A percentile compares a stretch with the other conserved stretches of the same genome.
Evolutionary conservation across 371 early-diverging fungal species (phyloP).

Genomic region (Rhizopus arrhizus): DNA sequence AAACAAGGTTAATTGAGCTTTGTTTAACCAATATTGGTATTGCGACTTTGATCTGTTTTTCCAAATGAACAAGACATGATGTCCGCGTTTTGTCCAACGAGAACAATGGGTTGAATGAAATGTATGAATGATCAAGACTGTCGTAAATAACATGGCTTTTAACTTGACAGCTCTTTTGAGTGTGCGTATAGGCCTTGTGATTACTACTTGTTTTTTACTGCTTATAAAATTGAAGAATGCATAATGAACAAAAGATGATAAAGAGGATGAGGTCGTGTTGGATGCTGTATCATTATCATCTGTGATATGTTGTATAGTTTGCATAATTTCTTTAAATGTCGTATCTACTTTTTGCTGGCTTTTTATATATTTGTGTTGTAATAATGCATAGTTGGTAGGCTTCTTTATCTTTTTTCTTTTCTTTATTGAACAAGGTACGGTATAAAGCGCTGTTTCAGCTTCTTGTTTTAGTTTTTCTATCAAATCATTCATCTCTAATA

Average conservation of each 20-base stretch:
- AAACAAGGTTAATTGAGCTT: not conserved
- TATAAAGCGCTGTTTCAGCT: constrained; percentile 11
- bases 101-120: not conserved
- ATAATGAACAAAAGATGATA: not conserved
- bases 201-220: not conserved
- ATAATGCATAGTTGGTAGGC: not conserved
- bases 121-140: not conserved
- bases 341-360: not conserved
- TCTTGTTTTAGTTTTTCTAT: constrained; percentile 26
- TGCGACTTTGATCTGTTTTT: not conserved
- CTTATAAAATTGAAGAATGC: not conserved
- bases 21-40: not conserved
- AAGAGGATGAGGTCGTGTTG: not conserved
- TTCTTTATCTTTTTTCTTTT: not conserved
- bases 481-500: constrained; percentile 26
- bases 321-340: not conserved
- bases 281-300: not conserved
- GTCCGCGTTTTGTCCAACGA: not conserved
- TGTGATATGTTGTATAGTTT: not conserved
- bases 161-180: not conserved
- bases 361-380: not conserved
- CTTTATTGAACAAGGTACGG: not conserved
- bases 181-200: not conserved
- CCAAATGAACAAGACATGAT: not conserved
- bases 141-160: not conserved